Evolutionary conservation across 345 rosid species (phyloP), one percentile per base, ranked within the genome.

Genomic region (Moringa oleifera): DNA sequence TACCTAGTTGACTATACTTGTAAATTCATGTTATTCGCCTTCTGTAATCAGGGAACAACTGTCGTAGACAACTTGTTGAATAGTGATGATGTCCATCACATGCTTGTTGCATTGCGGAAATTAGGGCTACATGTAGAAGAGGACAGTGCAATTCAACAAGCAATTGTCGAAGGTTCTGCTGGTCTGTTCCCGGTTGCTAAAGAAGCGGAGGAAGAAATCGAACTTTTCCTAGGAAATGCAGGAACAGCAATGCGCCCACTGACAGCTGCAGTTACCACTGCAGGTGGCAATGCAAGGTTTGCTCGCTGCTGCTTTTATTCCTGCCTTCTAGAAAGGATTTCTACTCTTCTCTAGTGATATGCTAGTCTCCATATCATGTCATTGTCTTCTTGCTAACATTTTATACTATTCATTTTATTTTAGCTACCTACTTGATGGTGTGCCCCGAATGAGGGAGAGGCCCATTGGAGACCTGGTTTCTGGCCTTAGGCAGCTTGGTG

Each of bases 191-290:
- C 91, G 0, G 88, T 79, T 46, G 84, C 85, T 15, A 65, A 71
- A 59, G 86, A 73, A 59, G 62, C 85, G 23, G 82, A 76, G 53
- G 67, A 71, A 45, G 88, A 80, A 73, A 67, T 90, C 19, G 81
- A 81, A 71, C 86, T 94, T 75, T 94, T 88, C 87, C 93, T 94
- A 2, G 97, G 99, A 33, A 90, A 94, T 77, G 97, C 95, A 2
- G 95, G 97, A 70, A 94, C 97, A 11, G 96, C 99, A 18, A 90
- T 94, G 95, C 96, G 97, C 23, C 97, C 97, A 25, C 75, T 94
- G 74, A 94, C 97, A 3, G 96, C 95, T 74, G 93, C 96, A 20
- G 84, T 94, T 65, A 81, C 89, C 41, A 95, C 83, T 63, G 96
- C 97, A 0, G 97, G 97, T 71, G 99, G 97, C 50, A 86, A 85